Evolutionary conservation across 2,329 filamentous ascomycete species (phyloP).

Genomic region (Talaromyces amestolkiae): DNA sequence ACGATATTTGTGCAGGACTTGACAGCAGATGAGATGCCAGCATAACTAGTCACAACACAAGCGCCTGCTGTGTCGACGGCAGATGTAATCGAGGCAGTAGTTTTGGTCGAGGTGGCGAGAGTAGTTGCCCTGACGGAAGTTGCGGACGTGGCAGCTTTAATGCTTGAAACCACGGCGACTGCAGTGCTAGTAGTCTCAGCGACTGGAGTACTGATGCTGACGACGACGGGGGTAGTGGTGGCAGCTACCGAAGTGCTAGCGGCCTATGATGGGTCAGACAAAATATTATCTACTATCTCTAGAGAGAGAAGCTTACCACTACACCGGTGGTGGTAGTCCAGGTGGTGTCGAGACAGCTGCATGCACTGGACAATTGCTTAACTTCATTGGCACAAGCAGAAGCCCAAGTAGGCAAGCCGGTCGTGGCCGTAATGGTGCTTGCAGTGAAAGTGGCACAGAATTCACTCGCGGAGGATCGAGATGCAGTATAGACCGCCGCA

Average conservation of each 20-base stretch:
- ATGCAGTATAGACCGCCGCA: constrained; percentile 1
- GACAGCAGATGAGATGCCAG: constrained; percentile 19
- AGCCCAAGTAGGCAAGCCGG: not conserved
- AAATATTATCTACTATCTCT: not conserved
- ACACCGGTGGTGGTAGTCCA: not conserved
- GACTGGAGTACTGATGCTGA: not conserved
- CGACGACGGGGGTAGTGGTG: not conserved
- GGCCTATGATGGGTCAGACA: not conserved
- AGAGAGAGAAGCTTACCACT: not conserved
- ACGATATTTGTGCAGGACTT: constrained; percentile 34
- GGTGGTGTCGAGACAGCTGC: not conserved
- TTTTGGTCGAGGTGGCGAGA: not conserved
- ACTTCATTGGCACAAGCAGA: not conserved
- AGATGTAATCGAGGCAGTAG: constrained; percentile 16
- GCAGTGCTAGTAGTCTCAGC: not conserved
- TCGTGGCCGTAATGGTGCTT: not conserved
- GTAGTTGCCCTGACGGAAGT: not conserved
- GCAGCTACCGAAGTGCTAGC: not conserved
- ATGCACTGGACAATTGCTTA: not conserved
- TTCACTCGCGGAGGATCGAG: not conserved
- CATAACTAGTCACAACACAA: not conserved
- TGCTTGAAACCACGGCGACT: not conserved
- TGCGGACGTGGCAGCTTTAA: not conserved
- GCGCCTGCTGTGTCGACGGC: constrained; percentile 19
- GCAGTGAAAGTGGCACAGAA: not conserved